Evolutionary conservation across 163 green algal genomes (phyloP).

Genomic region (Picocystis sp.): DNA sequence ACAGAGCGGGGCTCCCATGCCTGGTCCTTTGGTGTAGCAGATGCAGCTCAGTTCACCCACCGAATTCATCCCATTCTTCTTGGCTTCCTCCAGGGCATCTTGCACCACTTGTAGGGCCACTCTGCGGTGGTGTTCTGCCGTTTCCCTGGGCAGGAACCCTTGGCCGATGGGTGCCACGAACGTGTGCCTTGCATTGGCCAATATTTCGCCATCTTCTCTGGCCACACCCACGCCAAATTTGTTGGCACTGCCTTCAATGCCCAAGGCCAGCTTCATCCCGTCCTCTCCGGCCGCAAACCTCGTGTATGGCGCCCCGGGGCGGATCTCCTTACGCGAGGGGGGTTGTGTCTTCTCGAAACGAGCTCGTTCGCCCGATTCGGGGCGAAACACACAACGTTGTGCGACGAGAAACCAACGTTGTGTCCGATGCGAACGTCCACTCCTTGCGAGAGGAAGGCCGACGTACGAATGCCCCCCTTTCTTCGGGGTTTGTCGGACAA

Average conservation of each 20-base stretch:
- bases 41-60: conserved; percentile 22
- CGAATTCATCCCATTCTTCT: conserved; percentile 16
- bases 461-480: too few relatives aligned
- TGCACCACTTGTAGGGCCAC: conserved; percentile 10
- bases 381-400: too few relatives aligned
- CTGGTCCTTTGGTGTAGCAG: conserved; percentile 54
- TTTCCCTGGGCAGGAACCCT: conserved; percentile 74
- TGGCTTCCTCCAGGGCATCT: conserved; percentile 20
- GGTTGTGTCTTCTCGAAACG: too few relatives aligned
- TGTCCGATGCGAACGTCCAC: too few relatives aligned
- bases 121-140: conserved; percentile 56
- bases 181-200: conserved; percentile 67
- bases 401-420: too few relatives aligned
- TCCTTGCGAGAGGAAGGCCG: too few relatives aligned
- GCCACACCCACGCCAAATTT: conserved; percentile 81
- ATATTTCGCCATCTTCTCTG: conserved; percentile 44
- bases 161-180: conserved; percentile 51
- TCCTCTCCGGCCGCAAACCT: background rate
- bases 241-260: conserved; percentile 79
- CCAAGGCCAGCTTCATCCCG: conserved; percentile 35
- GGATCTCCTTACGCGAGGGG: too few relatives aligned
- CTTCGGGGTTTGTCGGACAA: too few relatives aligned
- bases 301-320: too few relatives aligned
- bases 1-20: conserved; percentile 76
- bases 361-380: too few relatives aligned